A percentile compares a stretch with the other conserved stretches of the same genome.
These are phyloP conservation scores for Solanum neorickii DNA, from an alignment of 257 asterid species.

Conservation along the genomic window DNA sequence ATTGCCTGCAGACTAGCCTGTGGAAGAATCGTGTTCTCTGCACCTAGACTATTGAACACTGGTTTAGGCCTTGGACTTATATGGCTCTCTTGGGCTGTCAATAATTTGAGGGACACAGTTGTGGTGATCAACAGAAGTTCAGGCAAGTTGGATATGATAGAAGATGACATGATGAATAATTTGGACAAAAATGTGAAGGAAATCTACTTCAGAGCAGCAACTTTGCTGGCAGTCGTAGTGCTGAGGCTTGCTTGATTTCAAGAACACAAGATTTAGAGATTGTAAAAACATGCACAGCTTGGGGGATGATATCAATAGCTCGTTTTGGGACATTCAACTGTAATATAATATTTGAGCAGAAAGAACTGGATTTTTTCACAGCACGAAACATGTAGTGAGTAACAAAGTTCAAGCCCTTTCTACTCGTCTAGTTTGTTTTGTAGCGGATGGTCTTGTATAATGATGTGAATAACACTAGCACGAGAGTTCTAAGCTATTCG, in stretches of 20 bases:
- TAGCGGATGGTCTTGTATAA: neutral
- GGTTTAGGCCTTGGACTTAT: constrained; percentile 80
- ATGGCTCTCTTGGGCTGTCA: constrained; percentile 84
- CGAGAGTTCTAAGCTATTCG: neutral
- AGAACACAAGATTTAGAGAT: neutral
- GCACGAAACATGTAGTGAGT: neutral
- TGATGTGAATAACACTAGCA: neutral
- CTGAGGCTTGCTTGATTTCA: constrained; percentile 44
- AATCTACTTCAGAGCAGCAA: constrained; percentile 49
- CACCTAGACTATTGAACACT: constrained; percentile 46
- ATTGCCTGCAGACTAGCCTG: constrained; percentile 54
- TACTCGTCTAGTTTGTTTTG: neutral
- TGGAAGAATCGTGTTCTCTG: constrained; percentile 39
- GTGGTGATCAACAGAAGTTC: constrained; percentile 38
- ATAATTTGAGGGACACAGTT: constrained; percentile 63
- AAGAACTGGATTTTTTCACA: neutral
- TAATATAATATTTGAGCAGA: neutral
- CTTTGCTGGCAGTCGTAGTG: constrained; percentile 48
- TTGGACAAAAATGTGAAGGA: constrained; percentile 56
- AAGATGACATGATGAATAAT: constrained; percentile 49
- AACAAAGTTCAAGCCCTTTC: neutral
- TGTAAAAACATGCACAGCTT: neutral
- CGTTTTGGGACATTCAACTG: neutral
- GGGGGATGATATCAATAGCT: neutral
- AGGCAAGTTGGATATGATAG: constrained; percentile 20